phyloP scores from a whole-genome alignment of 163 green algal species.

The Volvox carteri region DNA sequence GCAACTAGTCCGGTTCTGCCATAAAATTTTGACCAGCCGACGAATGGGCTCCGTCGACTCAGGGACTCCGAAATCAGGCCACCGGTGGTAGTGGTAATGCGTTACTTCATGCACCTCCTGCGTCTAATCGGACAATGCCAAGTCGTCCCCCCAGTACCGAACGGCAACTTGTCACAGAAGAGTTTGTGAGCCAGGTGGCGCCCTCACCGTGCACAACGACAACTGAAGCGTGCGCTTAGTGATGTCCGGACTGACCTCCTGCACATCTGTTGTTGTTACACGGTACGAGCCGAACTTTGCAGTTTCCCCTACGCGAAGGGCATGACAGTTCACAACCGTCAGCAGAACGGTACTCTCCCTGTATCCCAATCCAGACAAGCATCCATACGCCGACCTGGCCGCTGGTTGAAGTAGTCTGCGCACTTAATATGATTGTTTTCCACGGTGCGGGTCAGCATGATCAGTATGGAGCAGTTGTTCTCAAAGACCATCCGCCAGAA shows the following conservation, averaged over 20 bases:
- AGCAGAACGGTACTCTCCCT: too few species aligned
- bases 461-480: conserved; percentile 51
- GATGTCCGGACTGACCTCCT: conserved; percentile 59
- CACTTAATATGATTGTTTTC: conserved; percentile 69
- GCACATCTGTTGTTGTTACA: conserved; percentile 47
- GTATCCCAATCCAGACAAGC: background rate
- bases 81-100: conserved; percentile 81
- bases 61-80: conserved; percentile 90
- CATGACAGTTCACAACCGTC: too few species aligned
- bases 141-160: too few species aligned
- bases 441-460: conserved; percentile 61
- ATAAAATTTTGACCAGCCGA: conserved; percentile 35
- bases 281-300: conserved; percentile 44
- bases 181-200: too few species aligned
- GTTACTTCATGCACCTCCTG: conserved; percentile 58
- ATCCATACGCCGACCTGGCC: conserved; percentile 2
- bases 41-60: conserved; percentile 61
- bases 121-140: conserved; percentile 19
- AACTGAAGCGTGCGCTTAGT: conserved; percentile 59
- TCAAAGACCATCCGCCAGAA: conserved; percentile 64
- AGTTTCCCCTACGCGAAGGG: conserved; percentile 43
- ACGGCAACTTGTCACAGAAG: too few species aligned
- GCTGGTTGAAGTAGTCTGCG: conserved; percentile 74
- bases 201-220: conserved; percentile 52
- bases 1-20: conserved; percentile 9